phyloP scores from a whole-genome alignment of 352 stramenopile genomes.

The Globisporangium lucens region DNA sequence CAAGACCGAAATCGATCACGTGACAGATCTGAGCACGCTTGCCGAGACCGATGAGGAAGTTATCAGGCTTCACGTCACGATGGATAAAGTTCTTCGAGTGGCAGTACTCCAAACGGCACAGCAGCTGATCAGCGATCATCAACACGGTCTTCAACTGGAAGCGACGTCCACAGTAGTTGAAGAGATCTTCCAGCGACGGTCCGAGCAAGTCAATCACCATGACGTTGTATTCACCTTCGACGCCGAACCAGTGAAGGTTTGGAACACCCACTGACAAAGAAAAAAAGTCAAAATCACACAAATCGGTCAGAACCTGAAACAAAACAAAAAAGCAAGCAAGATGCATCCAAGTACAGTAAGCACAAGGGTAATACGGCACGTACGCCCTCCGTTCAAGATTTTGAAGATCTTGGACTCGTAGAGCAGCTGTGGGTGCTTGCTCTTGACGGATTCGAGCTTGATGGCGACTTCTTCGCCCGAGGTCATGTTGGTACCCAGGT shows the following conservation, averaged over 20 bases:
- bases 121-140: constrained; percentile 90
- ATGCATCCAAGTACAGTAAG: not conserved
- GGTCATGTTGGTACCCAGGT: constrained; percentile 99
- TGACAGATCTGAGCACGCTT: constrained; percentile 86
- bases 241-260: constrained; percentile 98
- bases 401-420: constrained; percentile 99
- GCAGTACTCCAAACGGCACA: constrained; percentile 85
- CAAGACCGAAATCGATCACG: constrained; percentile 89
- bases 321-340: not conserved
- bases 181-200: constrained; percentile 89
- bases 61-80: constrained; percentile 89
- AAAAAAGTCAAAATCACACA: constrained; percentile 24
- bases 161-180: constrained; percentile 86
- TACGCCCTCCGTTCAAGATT: constrained; percentile 98
- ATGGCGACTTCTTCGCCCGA: constrained; percentile 98
- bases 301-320: not conserved
- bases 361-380: constrained; percentile 59
- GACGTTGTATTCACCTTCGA: constrained; percentile 99
- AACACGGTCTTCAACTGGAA: constrained; percentile 96
- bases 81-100: constrained; percentile 91
- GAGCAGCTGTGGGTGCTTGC: constrained; percentile 97
- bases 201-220: constrained; percentile 99
- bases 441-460: constrained; percentile 98
- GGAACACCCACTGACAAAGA: constrained; percentile 92
- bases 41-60: constrained; percentile 87